Conservation (phyloP, 352 stramenopile genomes). For the Phytophthora sp. region DNA sequence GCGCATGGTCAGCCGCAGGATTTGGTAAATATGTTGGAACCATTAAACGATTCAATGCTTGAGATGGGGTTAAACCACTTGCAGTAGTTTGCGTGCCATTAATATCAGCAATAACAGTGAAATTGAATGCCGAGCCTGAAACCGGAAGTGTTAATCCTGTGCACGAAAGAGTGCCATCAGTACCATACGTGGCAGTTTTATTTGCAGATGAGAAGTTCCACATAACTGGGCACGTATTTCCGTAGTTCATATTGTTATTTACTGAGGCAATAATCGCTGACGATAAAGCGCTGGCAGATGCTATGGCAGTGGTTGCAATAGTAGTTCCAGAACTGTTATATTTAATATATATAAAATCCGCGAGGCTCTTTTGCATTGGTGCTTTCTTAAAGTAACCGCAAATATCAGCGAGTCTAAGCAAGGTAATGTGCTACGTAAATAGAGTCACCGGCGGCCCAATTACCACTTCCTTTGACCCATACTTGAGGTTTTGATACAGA, state of each 20-base stretch:
- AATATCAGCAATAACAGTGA: not conserved
- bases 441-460: not conserved
- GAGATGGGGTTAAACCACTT: not conserved
- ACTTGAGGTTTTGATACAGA: slow-evolving; percentile 1
- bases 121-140: not conserved
- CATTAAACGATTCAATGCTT: slow-evolving; percentile 1
- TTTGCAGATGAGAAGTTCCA: not conserved
- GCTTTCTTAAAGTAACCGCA: not conserved
- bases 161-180: too few species aligned
- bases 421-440: slow-evolving; percentile 17
- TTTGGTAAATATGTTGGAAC: slow-evolving; percentile 15
- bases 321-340: not conserved
- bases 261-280: not conserved
- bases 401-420: not conserved
- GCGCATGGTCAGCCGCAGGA: slow-evolving; percentile 4
- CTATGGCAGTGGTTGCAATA: not conserved
- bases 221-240: slow-evolving; percentile 12
- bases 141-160: not conserved
- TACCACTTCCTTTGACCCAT: not conserved
- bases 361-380: slow-evolving; percentile 11
- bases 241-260: slow-evolving; percentile 16
- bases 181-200: not conserved
- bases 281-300: not conserved
- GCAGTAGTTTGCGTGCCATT: not conserved
- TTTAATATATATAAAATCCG: slow-evolving; percentile 9